Base-by-base conservation (phyloP, 352 stramenopile genomes). In the Synura sp. region DNA sequence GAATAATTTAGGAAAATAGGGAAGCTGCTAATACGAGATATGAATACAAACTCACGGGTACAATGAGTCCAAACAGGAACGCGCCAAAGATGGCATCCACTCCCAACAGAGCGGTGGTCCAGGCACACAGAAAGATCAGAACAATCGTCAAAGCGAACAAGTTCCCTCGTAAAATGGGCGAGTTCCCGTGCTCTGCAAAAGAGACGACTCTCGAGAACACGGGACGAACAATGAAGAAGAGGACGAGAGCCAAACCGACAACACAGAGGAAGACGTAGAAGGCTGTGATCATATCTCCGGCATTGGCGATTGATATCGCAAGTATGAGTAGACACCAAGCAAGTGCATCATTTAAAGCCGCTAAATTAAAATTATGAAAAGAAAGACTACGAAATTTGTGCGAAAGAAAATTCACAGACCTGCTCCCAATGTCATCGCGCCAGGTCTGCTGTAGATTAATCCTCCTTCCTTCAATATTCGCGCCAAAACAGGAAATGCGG, bases 21-120 rank as follows among this genome's bases (percentile, higher is more conserved):
- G n/a, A n/a, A n/a, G n/a, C n/a, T n/a, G n/a, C n/a, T n/a, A n/a
- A n/a, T n/a, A n/a, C n/a, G n/a, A n/a, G n/a, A n/a, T n/a, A n/a
- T n/a, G n/a, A n/a, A n/a, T n/a, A n/a, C n/a, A n/a, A n/a, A n/a
- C n/a, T n/a, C n/a, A n/a, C n/a, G 7, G 76, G 76, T 29, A 80
- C 44, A 38, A 78, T 77, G 17, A 80, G 38, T 19, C 76, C 76
- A 32, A 80, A 75, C 25, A 80, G 32, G n/a, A 80, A 80, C 14
- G 76, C 38, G 27, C 76, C 76, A 31, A 80, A 80, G 19, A 80
- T 80, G 4, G 76, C 5, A 76, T 80, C 12, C 1, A 80, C 53
- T 29, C 75, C 69, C n/a, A 73, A 19, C 31, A 74, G 33, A 15
- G 5, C 67, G 22, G 35, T 76, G 12, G 22, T 34, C 67, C 67